phyloP scores from a whole-genome alignment of 2,329 filamentous ascomycete species.

The Cladobotryum protrusum region DNA sequence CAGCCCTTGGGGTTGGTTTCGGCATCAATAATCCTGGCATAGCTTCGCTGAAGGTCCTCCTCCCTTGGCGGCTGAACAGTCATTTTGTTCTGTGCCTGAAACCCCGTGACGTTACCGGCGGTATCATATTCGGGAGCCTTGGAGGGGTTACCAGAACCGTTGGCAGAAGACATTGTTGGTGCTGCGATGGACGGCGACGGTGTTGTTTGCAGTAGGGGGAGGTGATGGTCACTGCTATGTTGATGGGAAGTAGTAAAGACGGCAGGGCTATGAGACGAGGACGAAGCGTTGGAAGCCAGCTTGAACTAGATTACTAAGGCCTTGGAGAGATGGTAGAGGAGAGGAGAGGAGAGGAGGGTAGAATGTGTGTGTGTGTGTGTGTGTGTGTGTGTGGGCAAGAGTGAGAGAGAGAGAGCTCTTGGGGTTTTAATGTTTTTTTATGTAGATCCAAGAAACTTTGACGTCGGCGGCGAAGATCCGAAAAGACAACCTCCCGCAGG shows the following conservation, averaged over 20 bases:
- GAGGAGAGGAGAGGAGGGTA: no score
- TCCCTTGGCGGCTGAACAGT: constrained; percentile 71
- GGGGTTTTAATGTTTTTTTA: not conserved
- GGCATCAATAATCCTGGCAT: constrained; percentile 58
- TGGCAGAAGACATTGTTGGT: constrained; percentile 15
- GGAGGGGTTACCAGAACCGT: constrained; percentile 24
- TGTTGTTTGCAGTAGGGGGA: no score
- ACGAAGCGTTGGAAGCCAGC: no score
- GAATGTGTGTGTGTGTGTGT: no score
- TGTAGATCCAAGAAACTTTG: not conserved
- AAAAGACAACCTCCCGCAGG: not conserved
- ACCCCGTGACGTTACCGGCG: constrained; percentile 30
- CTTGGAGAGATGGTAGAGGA: no score
- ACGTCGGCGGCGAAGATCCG: not conserved
- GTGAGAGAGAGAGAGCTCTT: not conserved
- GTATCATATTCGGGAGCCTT: constrained; percentile 21
- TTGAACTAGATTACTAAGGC: no score
- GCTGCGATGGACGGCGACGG: not conserved
- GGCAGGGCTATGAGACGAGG: no score
- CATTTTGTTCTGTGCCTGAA: constrained; percentile 52
- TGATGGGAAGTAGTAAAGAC: no score
- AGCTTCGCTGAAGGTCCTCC: constrained; percentile 79
- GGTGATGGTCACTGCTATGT: no score
- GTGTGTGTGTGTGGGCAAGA: not conserved
- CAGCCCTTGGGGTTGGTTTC: constrained; percentile 72